These are phyloP conservation scores for Paralagenidium karlingii DNA, from an alignment of 352 stramenopile genomes.

Conservation along the genomic window DNA sequence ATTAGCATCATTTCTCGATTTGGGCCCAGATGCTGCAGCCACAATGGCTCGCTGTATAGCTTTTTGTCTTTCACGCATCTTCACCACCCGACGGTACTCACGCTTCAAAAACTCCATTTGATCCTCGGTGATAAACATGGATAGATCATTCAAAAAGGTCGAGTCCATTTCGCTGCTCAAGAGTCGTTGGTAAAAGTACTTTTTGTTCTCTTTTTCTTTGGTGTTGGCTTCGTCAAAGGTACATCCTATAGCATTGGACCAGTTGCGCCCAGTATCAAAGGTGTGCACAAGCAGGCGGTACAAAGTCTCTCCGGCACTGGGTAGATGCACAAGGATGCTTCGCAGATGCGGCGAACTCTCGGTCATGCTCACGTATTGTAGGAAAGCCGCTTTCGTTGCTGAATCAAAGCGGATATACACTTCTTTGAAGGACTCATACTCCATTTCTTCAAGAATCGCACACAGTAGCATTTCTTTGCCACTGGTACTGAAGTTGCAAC, in stretches of 20 bases:
- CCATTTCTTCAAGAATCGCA: constrained; percentile 43
- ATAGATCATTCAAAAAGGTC: constrained; percentile 55
- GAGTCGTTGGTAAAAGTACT: constrained; percentile 44
- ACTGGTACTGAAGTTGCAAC: constrained; percentile 38
- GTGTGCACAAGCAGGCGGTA: no score
- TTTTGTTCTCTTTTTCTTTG: constrained; percentile 11
- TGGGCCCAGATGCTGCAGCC: no score
- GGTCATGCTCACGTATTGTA: constrained; percentile 38
- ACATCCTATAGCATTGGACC: no score
- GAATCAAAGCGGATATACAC: constrained; percentile 51
- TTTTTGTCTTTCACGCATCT: no score
- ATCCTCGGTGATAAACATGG: constrained; percentile 35
- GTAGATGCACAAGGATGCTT: constrained; percentile 29
- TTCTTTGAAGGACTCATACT: constrained; percentile 51
- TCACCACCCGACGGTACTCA: no score
- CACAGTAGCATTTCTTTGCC: constrained; percentile 65
- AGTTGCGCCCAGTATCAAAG: no score
- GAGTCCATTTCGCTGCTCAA: constrained; percentile 50
- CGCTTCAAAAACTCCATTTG: no score
- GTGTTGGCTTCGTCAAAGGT: no score
- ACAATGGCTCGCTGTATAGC: no score
- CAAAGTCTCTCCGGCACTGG: constrained; percentile 39
- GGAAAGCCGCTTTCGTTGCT: constrained; percentile 38
- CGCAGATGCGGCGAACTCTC: constrained; percentile 44
- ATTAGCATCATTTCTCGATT: no score